These are phyloP conservation scores for Lachnellula arida DNA, from an alignment of 2,329 filamentous ascomycete species.

Conservation along the genomic window DNA sequence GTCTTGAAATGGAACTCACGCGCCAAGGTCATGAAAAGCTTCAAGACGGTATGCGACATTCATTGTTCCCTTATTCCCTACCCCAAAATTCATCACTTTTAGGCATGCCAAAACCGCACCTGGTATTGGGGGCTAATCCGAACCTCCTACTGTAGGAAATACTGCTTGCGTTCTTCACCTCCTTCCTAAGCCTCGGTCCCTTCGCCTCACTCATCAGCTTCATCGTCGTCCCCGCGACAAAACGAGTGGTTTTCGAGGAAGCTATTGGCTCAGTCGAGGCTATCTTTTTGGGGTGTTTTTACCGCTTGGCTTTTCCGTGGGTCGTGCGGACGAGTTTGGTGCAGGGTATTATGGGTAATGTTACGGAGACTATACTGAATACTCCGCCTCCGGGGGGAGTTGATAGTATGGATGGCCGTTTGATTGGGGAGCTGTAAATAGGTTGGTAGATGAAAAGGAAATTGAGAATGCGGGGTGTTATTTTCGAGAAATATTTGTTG, in stretches of 20 bases:
- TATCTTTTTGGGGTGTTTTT: not conserved
- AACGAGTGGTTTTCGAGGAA: not conserved
- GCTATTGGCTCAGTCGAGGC: not conserved
- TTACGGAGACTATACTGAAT: not conserved
- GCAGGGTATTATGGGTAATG: not conserved
- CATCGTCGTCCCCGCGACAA: constrained; percentile 2
- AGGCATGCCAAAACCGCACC: not conserved
- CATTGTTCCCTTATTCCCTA: not conserved
- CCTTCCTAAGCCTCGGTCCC: not conserved
- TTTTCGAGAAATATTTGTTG: no score
- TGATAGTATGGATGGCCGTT: not conserved
- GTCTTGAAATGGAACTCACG: not conserved
- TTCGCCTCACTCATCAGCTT: constrained; percentile 1
- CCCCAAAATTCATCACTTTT: not conserved
- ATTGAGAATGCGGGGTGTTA: no score
- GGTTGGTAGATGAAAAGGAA: no score
- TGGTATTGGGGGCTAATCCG: not conserved
- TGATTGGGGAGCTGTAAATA: not conserved
- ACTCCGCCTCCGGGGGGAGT: not conserved
- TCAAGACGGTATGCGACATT: not conserved
- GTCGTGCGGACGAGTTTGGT: not conserved
- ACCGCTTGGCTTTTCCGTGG: not conserved
- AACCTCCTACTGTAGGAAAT: not conserved
- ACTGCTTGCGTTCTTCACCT: not conserved
- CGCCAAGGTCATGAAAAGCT: not conserved